Conservation (phyloP, 257 asterid genomes). For the Scutellaria baicalensis region DNA sequence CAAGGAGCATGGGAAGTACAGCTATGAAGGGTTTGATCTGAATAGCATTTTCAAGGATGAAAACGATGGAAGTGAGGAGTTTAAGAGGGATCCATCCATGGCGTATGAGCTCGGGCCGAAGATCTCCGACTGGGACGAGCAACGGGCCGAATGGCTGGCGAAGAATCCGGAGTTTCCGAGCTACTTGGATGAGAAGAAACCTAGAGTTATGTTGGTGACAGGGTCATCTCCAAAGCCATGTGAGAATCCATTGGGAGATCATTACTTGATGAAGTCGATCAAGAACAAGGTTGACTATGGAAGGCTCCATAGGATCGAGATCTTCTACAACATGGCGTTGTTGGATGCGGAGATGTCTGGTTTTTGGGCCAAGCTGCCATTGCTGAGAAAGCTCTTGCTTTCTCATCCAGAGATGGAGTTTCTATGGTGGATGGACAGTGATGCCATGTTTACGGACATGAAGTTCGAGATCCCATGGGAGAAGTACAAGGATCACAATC, state of each 20-base stretch:
- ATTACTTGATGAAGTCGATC: constrained; percentile 65
- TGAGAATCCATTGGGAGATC: constrained; percentile 91
- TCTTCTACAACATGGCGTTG: constrained; percentile 71
- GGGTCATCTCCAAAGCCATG: constrained; percentile 93
- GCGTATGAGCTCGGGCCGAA: constrained; percentile 65
- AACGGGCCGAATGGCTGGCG: constrained; percentile 62
- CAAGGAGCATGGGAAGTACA: constrained; percentile 14
- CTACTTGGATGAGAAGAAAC: constrained; percentile 40
- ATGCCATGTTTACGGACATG: neutral
- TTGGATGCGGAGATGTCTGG: constrained; percentile 92
- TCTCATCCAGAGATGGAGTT: constrained; percentile 87
- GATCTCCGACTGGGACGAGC: constrained; percentile 66
- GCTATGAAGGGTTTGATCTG: constrained; percentile 48
- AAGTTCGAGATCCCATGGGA: neutral
- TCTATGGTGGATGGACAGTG: constrained; percentile 14
- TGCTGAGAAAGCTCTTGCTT: constrained; percentile 67
- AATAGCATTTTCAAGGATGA: constrained; percentile 50
- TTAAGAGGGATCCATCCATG: constrained; percentile 32
- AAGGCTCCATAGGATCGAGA: constrained; percentile 64
- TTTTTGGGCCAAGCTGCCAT: constrained; percentile 80
- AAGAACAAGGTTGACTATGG: constrained; percentile 88
- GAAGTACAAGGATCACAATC: neutral
- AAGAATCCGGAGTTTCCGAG: constrained; percentile 41
- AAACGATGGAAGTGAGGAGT: constrained; percentile 43
- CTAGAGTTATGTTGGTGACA: constrained; percentile 69